phyloP scores from a whole-genome alignment of 1,284 basidiomycete species.

The Fomitopsis betulina region DNA sequence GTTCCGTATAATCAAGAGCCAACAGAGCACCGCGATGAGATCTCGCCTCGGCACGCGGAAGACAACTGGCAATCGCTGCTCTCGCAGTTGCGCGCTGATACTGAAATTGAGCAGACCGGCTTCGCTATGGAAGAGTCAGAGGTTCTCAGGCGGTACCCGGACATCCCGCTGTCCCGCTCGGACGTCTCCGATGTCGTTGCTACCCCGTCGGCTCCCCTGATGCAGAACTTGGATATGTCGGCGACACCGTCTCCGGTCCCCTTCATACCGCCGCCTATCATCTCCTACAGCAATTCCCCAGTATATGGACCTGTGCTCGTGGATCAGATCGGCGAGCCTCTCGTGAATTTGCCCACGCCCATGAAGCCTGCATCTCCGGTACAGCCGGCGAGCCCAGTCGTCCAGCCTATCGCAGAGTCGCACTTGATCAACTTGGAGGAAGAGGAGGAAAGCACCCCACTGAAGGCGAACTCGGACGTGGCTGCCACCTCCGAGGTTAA shows the following conservation, averaged over 20 bases:
- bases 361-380: neutral
- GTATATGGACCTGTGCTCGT: neutral
- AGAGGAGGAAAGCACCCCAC: conserved; percentile 2
- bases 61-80: neutral
- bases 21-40: neutral
- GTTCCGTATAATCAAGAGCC: neutral
- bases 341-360: neutral
- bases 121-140: neutral
- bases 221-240: neutral
- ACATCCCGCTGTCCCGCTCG: neutral
- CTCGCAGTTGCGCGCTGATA: neutral
- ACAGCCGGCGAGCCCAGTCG: neutral
- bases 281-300: neutral
- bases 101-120: neutral
- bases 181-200: neutral
- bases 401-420: neutral
- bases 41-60: neutral
- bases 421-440: conserved; percentile 11
- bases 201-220: neutral
- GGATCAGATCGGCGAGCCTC: neutral
- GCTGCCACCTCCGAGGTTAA: conserved; percentile 1
- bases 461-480: neutral
- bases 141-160: neutral
- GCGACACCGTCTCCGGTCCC: neutral
- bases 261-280: neutral